Conservation (phyloP, 1,284 basidiomycete species). For the Taiwanofungus camphoratus region DNA sequence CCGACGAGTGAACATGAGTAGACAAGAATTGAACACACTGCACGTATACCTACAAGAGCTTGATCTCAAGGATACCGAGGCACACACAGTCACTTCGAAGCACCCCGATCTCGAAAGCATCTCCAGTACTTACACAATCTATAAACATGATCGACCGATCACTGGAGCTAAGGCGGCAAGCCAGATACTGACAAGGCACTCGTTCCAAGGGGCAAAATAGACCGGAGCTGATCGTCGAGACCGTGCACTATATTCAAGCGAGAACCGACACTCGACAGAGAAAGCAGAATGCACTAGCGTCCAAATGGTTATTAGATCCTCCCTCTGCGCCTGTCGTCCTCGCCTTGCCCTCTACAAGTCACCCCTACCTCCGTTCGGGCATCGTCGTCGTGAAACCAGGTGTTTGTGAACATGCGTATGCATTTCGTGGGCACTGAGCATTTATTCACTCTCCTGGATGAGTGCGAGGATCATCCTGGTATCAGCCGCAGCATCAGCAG, state of each 20-base stretch:
- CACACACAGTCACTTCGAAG: too few species aligned
- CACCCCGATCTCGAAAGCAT: too few species aligned
- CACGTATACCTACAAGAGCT: too few species aligned
- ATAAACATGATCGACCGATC: too few species aligned
- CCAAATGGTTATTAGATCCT: conserved; percentile 9
- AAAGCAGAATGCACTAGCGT: conserved; percentile 4
- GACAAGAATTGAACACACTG: too few species aligned
- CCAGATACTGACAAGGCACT: neutral
- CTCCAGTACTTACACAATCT: too few species aligned
- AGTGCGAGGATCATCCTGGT: conserved; percentile 33
- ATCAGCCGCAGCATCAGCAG: conserved; percentile 60
- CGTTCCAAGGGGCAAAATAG: neutral
- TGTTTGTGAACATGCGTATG: conserved; percentile 5
- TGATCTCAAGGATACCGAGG: too few species aligned
- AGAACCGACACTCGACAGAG: neutral
- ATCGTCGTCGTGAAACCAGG: neutral
- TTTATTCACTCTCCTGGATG: conserved; percentile 29
- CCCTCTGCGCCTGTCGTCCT: neutral
- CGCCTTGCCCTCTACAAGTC: neutral
- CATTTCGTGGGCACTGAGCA: neutral
- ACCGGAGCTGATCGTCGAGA: too few species aligned
- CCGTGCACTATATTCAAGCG: conserved; percentile 6
- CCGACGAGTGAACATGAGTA: too few species aligned
- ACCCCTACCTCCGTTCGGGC: conserved; percentile 1
- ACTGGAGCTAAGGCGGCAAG: too few species aligned